Base-by-base conservation (phyloP, 352 stramenopile species). In the Peronospora belbahrii region DNA sequence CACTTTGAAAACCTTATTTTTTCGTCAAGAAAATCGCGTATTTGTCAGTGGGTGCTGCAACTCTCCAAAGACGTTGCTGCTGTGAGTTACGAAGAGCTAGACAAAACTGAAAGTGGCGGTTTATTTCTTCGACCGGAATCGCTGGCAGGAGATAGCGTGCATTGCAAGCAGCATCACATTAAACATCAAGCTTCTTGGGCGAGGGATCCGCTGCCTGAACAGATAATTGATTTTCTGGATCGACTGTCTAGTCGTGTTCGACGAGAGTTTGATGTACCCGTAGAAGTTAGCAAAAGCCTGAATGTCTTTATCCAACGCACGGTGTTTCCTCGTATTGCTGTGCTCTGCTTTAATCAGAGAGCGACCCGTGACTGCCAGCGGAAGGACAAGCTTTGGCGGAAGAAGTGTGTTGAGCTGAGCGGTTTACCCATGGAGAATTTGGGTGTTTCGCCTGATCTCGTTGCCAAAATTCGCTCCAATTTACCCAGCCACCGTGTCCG, bases 1-100 rank as follows among this genome's bases (percentile, higher is more conserved):
- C 77, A 93, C 42, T 93, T 93, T 53, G 81, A 93, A 51, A 93
- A 89, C 37, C 56, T 93, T 10, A 69, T 93, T 5, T 90, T 93
- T 31, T 76, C 78, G 27, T 65, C 61, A 8, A 54, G 67, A 6
- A 76, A 87, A 14, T 83, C 72, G 11, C 70, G 78, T 6, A 71
- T 90, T 8, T 83, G 70, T 14, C 81, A 87, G 52, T 82, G 72
- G 64, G 59, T 93, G 18, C 42, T 65, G 25, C 75, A 83, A 15
- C 59, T 90, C 11, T 82, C 76, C 0, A 72, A 59, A 31, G 79
- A 93, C 40, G 73, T 85, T 9, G 70, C 74, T 1, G 46, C 47
- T 18, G 71, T 78, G 19, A 79, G 68, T 42, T 58, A 67, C 18
- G 81, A 93, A 65, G 46, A 58, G 31, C 30, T 88, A 6, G 75